Evolutionary conservation across 305 asterid genomes (phyloP).

Genomic region (Rubia peregrina): DNA sequence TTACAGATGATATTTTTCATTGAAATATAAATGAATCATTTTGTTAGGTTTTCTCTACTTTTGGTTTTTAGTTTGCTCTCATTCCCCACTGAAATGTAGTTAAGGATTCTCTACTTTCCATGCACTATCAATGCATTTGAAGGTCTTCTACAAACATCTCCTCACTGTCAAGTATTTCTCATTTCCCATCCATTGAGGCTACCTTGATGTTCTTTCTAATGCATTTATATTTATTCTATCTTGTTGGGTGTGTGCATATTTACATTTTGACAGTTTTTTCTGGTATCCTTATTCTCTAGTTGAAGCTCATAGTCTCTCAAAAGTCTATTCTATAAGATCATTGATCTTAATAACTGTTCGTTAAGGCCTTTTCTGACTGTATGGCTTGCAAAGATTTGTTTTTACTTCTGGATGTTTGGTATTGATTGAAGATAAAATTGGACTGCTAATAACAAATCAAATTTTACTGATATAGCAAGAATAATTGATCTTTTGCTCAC

Average conservation of each 20-base stretch:
- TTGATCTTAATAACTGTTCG: not conserved
- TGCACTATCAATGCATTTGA: not conserved
- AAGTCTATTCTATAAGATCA: not conserved
- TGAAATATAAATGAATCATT: too few species aligned
- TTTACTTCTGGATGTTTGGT: not conserved
- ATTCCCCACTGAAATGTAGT: not conserved
- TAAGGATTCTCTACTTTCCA: not conserved
- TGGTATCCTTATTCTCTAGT: not conserved
- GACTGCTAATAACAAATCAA: not conserved
- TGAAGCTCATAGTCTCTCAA: not conserved
- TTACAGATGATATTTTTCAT: not conserved
- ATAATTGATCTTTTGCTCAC: not conserved
- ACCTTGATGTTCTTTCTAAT: not conserved
- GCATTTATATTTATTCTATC: not conserved
- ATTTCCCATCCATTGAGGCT: not conserved
- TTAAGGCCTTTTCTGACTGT: not conserved
- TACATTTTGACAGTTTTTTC: not conserved
- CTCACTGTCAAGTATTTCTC: not conserved
- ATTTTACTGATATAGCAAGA: not conserved
- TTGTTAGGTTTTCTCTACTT: not conserved
- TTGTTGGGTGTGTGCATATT: not conserved
- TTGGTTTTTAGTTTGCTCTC: not conserved
- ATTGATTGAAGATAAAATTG: not conserved
- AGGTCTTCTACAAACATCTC: not conserved
- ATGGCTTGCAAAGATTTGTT: not conserved